Evolutionary conservation across 768 basidiomycete genomes (phyloP).

Genomic region (Lanmaoa rubissima): DNA sequence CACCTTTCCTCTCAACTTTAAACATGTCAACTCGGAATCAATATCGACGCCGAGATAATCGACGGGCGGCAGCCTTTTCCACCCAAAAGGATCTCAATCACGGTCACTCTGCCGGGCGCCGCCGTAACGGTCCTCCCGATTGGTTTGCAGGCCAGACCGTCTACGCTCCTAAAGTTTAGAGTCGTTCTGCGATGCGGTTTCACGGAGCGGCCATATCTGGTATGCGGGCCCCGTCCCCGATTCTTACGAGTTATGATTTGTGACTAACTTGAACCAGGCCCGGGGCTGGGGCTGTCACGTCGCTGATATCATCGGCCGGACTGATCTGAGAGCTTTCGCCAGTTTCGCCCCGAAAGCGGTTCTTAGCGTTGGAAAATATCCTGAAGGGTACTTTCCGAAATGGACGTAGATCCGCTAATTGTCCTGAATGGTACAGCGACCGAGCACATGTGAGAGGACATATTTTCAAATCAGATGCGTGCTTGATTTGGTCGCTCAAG

Average conservation of each 20-base stretch:
- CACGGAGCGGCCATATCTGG: conserved; percentile 11
- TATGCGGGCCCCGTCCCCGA: conserved; percentile 7
- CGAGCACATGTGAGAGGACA: conserved; percentile 32
- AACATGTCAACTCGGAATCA: conserved; percentile 24
- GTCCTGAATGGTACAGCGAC: conserved; percentile 27
- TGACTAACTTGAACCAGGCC: conserved; percentile 13
- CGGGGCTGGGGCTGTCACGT: conserved; percentile 12
- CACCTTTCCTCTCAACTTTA: conserved; percentile 16
- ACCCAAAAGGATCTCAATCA: conserved; percentile 15
- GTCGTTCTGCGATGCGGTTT: conserved; percentile 12
- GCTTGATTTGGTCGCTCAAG: conserved; percentile 35
- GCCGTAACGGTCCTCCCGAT: conserved; percentile 23
- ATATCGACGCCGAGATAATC: conserved; percentile 23
- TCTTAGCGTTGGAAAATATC: conserved; percentile 18
- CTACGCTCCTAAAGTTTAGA: background rate
- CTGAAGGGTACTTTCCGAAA: conserved; percentile 19
- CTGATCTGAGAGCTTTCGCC: conserved; percentile 10
- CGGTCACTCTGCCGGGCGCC: conserved; percentile 23
- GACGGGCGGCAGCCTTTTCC: conserved; percentile 12
- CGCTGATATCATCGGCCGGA: conserved; percentile 14
- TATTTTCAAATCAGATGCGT: conserved; percentile 33
- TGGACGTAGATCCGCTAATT: conserved; percentile 27
- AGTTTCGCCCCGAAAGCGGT: conserved; percentile 20
- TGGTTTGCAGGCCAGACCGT: conserved; percentile 18
- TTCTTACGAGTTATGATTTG: conserved; percentile 11